A percentile compares a stretch with the other conserved stretches of the same genome.
Conservation (phyloP, 2,329 filamentous ascomycete genomes). For the Botrytis paeoniae region DNA sequence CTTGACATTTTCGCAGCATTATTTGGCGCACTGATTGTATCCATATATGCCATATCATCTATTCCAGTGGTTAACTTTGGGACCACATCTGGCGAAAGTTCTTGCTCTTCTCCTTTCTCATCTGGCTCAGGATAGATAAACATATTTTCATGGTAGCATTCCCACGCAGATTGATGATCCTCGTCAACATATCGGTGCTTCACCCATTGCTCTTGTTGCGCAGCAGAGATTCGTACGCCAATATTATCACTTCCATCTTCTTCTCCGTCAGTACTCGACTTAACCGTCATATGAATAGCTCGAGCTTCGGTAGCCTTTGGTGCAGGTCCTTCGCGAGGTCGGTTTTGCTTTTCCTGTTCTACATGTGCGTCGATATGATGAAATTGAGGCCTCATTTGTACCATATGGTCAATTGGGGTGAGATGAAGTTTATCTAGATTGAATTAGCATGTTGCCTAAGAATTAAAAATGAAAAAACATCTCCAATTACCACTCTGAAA, state of each 20-base stretch:
- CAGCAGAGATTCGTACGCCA: constrained; percentile 69
- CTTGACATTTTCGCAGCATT: constrained; percentile 35
- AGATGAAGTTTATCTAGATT: constrained; percentile 75
- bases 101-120: constrained; percentile 21
- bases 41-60: constrained; percentile 57
- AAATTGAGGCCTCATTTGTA: constrained; percentile 87
- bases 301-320: constrained; percentile 53
- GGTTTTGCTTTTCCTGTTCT: constrained; percentile 55
- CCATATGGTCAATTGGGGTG: constrained; percentile 76
- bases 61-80: constrained; percentile 50
- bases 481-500: constrained; percentile 70
- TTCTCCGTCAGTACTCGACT: constrained; percentile 68
- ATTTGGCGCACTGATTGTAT: constrained; percentile 56
- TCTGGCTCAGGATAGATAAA: constrained; percentile 42
- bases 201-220: constrained; percentile 81
- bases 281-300: constrained; percentile 83
- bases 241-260: constrained; percentile 66
- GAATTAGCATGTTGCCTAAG: constrained; percentile 8
- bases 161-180: constrained; percentile 72
- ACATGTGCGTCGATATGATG: constrained; percentile 85
- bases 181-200: constrained; percentile 78
- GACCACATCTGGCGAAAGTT: constrained; percentile 26
- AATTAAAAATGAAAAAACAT: not conserved
- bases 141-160: constrained; percentile 70
- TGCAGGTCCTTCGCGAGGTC: constrained; percentile 40